Base-by-base conservation (phyloP, 2,329 filamentous ascomycete species). In the Parascedosporium putredinis region DNA sequence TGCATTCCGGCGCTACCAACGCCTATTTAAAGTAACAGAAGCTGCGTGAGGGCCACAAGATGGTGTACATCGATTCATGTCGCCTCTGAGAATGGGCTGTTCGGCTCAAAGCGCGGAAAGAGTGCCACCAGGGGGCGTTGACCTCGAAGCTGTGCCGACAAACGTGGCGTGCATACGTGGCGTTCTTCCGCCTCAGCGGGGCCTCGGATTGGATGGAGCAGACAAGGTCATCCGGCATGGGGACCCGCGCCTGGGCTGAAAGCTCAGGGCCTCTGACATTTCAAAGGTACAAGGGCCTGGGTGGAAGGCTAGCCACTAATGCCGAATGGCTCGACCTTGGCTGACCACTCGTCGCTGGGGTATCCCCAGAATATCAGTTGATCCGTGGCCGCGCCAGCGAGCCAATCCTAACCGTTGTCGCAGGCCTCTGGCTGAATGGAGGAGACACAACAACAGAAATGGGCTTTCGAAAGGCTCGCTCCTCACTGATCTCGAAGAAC, bases 141-240 rank as follows among this genome's bases (percentile, higher is more conserved):
- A 40, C n/a, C 36, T 18, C 27, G 18, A n/a, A 40, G 9, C 36
- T 40, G 36, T 40, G 36, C 36, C 36, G 36, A 40, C 36, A 40
- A 40, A 18, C 36, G 36, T 40, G 36, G 36, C 36, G 36, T 40
- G 36, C 36, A 40, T 40, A 40, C 36, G 36, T 40, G n/a, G 36
- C 36, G 36, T 23, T 40, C 36, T 40, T 40, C 36, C 36, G 36
- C 36, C 36, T 40, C 36, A 40, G 18, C 36, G 18, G 18, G n/a
- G n/a, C 16, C 18, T 40, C 36, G 36, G 36, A 40, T 40, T 40
- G 36, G 36, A 20, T 40, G 9, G 36, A 23, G 9, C 14, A 40
- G n/a, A n/a, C 36, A 16, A 20, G 18, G 36, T 40, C 36, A 40
- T 40, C 16, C 36, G 36, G 36, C 36, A 40, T 40, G 36, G 36